A percentile compares a stretch with the other conserved stretches of the same genome.
phyloP scores from a whole-genome alignment of 176 grass and related monocot genomes.

The Musa schizocarpa region DNA sequence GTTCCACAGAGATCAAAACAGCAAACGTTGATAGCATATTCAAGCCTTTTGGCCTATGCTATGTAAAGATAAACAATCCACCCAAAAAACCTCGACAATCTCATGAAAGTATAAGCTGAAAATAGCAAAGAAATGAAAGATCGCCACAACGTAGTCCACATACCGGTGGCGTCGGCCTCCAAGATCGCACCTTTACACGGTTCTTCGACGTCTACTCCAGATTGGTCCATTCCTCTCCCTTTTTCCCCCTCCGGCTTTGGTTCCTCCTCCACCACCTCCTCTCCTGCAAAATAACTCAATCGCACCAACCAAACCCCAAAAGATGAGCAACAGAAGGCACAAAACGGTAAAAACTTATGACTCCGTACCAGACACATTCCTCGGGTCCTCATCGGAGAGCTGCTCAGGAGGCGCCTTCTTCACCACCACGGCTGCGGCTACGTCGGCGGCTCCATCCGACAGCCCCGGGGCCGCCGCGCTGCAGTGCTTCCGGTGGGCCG shows the following conservation, averaged over 20 bases:
- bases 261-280: neutral
- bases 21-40: neutral
- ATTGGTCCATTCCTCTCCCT: neutral
- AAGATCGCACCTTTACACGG: neutral
- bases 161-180: neutral
- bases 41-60: neutral
- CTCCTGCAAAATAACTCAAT: neutral
- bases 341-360: neutral
- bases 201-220: neutral
- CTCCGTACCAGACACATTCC: neutral
- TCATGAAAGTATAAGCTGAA: neutral
- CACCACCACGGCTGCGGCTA: neutral
- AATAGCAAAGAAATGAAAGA: neutral
- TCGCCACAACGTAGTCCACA: neutral
- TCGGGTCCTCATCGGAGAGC: neutral
- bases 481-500: constrained; percentile 56
- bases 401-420: too few relatives aligned
- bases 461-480: neutral
- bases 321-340: neutral
- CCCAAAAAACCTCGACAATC: neutral
- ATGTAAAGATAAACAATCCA: neutral
- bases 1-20: neutral
- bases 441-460: neutral
- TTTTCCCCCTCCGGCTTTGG: neutral
- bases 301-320: neutral